Evolutionary conservation across 768 basidiomycete species (phyloP).

Genomic region (Tricholoma saponaceum): DNA sequence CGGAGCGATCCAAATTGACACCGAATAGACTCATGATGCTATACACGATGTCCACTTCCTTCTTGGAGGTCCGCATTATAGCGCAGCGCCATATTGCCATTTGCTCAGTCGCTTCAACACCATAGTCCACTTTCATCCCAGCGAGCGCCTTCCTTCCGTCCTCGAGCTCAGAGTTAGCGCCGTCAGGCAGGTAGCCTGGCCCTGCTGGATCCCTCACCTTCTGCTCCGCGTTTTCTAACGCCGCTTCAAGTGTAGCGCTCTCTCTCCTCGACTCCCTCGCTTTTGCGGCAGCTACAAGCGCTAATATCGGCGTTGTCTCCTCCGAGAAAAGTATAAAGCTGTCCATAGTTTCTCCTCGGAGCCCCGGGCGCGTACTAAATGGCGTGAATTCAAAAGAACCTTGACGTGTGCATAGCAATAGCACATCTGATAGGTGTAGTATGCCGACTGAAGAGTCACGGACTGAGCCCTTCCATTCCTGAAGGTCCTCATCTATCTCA

Average conservation of each 20-base stretch:
- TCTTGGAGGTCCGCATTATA: background rate
- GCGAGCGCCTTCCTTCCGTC: background rate
- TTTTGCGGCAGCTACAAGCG: background rate
- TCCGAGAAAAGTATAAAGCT: background rate
- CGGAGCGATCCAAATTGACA: too few relatives aligned
- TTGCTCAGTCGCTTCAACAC: background rate
- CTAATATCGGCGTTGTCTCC: background rate
- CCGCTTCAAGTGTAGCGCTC: background rate
- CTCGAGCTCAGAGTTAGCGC: background rate
- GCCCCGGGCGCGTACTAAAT: background rate
- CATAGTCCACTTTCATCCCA: background rate
- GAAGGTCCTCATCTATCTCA: background rate
- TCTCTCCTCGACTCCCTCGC: background rate
- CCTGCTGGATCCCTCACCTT: background rate
- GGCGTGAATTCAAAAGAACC: background rate
- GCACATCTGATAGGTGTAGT: background rate
- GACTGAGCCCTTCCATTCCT: background rate
- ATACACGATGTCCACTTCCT: background rate
- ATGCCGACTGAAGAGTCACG: background rate
- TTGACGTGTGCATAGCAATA: background rate
- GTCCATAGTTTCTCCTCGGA: background rate
- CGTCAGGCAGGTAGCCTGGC: background rate
- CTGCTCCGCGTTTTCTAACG: too few relatives aligned
- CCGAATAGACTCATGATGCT: background rate
- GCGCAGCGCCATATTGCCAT: background rate